A percentile compares a stretch with the other conserved stretches of the same genome.
Evolutionary conservation across 2,329 filamentous ascomycete species (phyloP).

Genomic region (Bipolaris bicolor): DNA sequence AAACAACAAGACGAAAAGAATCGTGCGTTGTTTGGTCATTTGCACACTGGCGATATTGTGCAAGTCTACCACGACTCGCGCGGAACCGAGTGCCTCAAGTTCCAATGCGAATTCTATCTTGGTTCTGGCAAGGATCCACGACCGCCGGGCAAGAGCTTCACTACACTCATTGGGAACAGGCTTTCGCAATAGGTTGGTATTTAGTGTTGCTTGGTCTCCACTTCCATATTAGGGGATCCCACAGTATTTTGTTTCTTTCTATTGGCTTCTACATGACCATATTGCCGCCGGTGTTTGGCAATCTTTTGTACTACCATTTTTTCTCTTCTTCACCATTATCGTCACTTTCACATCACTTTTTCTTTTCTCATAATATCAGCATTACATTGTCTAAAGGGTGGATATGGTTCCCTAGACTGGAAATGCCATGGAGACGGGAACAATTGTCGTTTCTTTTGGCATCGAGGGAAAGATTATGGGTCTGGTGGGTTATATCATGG

Average conservation of each 20-base stretch:
- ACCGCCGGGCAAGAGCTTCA: conserved; percentile 35
- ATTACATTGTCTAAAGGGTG: background rate
- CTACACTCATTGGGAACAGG: conserved; percentile 23
- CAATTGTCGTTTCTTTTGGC: background rate
- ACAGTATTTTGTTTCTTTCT: background rate
- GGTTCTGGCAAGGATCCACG: conserved; percentile 46
- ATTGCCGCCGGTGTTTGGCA: conserved; percentile 3
- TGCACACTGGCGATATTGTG: conserved; percentile 79
- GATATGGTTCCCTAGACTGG: no score
- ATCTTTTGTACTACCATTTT: background rate
- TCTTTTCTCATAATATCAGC: background rate
- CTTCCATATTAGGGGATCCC: background rate
- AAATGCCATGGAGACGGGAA: background rate
- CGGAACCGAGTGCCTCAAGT: conserved; percentile 47
- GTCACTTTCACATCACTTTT: background rate
- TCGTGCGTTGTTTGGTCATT: conserved; percentile 64
- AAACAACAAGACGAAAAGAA: conserved; percentile 60
- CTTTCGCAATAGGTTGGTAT: conserved; percentile 6
- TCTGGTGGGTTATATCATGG: no score
- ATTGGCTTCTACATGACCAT: background rate
- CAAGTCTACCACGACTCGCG: conserved; percentile 67
- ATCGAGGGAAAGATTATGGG: no score
- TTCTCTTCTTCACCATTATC: no score
- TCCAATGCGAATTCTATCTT: conserved; percentile 52
- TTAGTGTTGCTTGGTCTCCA: background rate